Evolutionary conservation across 192 early-diverging fungal species (phyloP).

Genomic region (Entophlyctis helioformis): DNA sequence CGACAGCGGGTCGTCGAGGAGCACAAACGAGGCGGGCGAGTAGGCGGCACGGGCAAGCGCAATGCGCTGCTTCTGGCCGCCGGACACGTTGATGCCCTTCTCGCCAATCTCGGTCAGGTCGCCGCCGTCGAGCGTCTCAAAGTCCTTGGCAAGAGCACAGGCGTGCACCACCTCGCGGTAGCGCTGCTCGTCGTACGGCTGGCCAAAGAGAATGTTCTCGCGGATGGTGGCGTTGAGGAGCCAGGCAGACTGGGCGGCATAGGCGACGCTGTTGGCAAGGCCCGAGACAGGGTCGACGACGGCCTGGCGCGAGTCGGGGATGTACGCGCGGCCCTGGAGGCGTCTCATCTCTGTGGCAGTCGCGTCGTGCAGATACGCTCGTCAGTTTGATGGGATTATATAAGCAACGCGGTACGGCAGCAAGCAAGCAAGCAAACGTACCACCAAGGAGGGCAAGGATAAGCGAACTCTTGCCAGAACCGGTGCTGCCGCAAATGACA

Average conservation of each 20-base stretch:
- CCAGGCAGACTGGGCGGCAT: slow-evolving; percentile 65
- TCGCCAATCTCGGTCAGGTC: slow-evolving; percentile 80
- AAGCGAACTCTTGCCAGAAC: slow-evolving; percentile 72
- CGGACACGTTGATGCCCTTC: slow-evolving; percentile 83
- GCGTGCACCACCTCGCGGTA: slow-evolving; percentile 72
- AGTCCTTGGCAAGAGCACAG: slow-evolving; percentile 79
- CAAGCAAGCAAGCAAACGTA: too few species aligned
- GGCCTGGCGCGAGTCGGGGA: slow-evolving; percentile 10
- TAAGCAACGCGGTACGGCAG: too few species aligned
- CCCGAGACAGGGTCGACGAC: not conserved
- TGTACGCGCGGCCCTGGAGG: slow-evolving; percentile 12
- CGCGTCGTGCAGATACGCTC: too few species aligned
- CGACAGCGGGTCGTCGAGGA: slow-evolving; percentile 78
- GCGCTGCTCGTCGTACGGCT: slow-evolving; percentile 53
- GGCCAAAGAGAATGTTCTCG: slow-evolving; percentile 76
- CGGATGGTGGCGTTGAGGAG: slow-evolving; percentile 41
- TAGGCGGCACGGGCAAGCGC: slow-evolving; percentile 64
- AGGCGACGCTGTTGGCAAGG: slow-evolving; percentile 43
- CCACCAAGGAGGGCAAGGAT: slow-evolving; percentile 76
- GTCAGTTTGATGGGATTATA: too few species aligned
- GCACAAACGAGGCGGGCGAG: slow-evolving; percentile 48
- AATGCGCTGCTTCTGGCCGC: slow-evolving; percentile 76
- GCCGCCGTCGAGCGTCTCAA: slow-evolving; percentile 70
- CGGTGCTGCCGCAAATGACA: slow-evolving; percentile 75
- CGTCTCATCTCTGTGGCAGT: slow-evolving; percentile 62